phyloP scores from a whole-genome alignment of 129 eudicot species.

The Scalesia atractyloides region DNA sequence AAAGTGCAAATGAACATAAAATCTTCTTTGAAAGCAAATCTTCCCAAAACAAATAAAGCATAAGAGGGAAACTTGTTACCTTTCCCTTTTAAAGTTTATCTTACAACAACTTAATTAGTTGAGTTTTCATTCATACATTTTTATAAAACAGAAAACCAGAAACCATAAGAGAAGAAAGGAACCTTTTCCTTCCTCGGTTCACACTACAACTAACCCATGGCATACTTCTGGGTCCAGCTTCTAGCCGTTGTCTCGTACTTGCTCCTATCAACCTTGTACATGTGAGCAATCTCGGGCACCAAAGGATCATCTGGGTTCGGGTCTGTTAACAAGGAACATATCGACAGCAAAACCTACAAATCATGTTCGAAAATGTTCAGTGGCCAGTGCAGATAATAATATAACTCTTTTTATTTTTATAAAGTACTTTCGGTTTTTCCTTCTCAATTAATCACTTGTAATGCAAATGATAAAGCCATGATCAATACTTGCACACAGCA shows the following conservation, averaged over 20 bases:
- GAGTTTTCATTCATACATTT: conserved; percentile 4
- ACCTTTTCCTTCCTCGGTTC: not conserved
- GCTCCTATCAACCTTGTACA: conserved; percentile 55
- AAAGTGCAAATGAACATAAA: not conserved
- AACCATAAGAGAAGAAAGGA: conserved; percentile 1
- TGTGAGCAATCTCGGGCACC: conserved; percentile 60
- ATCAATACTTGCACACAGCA: not conserved
- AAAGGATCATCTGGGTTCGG: conserved; percentile 61
- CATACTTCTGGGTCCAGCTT: conserved; percentile 70
- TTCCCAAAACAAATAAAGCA: not conserved
- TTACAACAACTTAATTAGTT: conserved; percentile 5
- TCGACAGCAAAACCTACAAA: conserved; percentile 54
- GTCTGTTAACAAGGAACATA: conserved; percentile 53
- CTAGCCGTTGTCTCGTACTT: conserved; percentile 61
- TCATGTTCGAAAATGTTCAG: not conserved
- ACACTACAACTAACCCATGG: conserved; percentile 48
- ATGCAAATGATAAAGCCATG: not conserved
- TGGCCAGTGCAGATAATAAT: not conserved
- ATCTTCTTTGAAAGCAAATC: conserved; percentile 10
- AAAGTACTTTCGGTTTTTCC: not conserved
- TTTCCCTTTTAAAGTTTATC: conserved; percentile 4
- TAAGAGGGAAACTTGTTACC: not conserved
- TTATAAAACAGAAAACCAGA: not conserved
- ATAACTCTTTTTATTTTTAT: not conserved
- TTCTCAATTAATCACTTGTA: not conserved